Evolutionary conservation across 164 flowering plant genomes (phyloP).

Genomic region (Euptelea pleiosperma): DNA sequence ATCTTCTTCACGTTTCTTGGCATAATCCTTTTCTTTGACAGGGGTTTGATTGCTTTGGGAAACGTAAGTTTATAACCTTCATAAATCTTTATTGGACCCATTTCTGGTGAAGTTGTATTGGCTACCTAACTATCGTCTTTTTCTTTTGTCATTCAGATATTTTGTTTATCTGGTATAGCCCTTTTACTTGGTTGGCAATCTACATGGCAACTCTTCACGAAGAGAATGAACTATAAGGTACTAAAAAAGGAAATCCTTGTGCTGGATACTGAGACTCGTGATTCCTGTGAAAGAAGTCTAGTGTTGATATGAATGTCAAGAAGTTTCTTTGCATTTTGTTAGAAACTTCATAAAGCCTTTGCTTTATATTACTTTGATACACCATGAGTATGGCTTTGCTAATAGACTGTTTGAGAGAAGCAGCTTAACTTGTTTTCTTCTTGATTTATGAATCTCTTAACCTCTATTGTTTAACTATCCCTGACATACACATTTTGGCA

Average conservation of each 20-base stretch:
- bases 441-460: too few relatives aligned
- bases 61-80: slow-evolving; percentile 50
- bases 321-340: background rate
- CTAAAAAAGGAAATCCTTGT: background rate
- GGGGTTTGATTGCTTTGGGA: slow-evolving; percentile 83
- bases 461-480: background rate
- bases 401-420: too few relatives aligned
- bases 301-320: background rate
- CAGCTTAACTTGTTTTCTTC: too few relatives aligned
- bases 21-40: slow-evolving; percentile 73
- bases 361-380: too few relatives aligned
- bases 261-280: background rate
- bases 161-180: slow-evolving; percentile 56
- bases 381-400: too few relatives aligned
- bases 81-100: background rate
- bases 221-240: slow-evolving; percentile 65
- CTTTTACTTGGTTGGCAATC: slow-evolving; percentile 70
- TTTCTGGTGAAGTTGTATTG: background rate
- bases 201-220: slow-evolving; percentile 59
- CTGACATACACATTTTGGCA: background rate
- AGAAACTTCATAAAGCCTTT: too few relatives aligned
- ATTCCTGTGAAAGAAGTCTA: background rate
- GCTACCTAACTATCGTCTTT: slow-evolving; percentile 8
- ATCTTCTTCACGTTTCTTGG: slow-evolving; percentile 70
- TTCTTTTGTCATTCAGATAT: slow-evolving; percentile 38